A percentile compares a stretch with the other conserved stretches of the same genome.
Evolutionary conservation across 176 grass and related monocot species (phyloP).

Genomic region (Carex littledalei): DNA sequence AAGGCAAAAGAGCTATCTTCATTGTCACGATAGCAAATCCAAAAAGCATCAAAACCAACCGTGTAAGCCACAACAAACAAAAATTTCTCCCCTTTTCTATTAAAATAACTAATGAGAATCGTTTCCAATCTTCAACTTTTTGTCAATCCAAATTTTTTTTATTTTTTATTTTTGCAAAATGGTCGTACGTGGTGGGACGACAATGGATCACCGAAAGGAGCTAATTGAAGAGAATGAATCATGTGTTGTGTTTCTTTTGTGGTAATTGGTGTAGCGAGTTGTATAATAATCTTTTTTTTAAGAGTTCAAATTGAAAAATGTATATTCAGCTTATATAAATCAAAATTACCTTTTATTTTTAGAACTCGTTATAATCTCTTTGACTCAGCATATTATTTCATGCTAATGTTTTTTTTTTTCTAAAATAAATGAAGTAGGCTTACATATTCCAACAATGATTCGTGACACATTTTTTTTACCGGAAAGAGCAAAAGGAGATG

Average conservation of each 20-base stretch:
- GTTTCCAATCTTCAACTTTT: slow-evolving; percentile 14
- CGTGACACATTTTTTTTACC: neutral
- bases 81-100: neutral
- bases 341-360: neutral
- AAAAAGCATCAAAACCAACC: slow-evolving; percentile 21
- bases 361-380: neutral
- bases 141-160: neutral
- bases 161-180: neutral
- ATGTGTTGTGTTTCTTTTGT: neutral
- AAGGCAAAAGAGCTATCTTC: slow-evolving; percentile 10
- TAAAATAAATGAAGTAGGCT: neutral
- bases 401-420: neutral
- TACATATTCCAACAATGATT: neutral
- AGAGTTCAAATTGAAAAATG: neutral
- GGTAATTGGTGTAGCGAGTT: neutral
- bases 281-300: neutral
- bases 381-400: neutral
- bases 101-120: slow-evolving; percentile 6
- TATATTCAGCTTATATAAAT: neutral
- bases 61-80: slow-evolving; percentile 18
- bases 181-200: neutral
- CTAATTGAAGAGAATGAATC: neutral
- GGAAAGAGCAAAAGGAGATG: neutral
- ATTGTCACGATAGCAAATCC: slow-evolving; percentile 3
- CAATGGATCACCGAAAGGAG: neutral